These are phyloP conservation scores for Candida tunisiensis DNA, from an alignment of 1,139 yeast species.

Conservation along the genomic window DNA sequence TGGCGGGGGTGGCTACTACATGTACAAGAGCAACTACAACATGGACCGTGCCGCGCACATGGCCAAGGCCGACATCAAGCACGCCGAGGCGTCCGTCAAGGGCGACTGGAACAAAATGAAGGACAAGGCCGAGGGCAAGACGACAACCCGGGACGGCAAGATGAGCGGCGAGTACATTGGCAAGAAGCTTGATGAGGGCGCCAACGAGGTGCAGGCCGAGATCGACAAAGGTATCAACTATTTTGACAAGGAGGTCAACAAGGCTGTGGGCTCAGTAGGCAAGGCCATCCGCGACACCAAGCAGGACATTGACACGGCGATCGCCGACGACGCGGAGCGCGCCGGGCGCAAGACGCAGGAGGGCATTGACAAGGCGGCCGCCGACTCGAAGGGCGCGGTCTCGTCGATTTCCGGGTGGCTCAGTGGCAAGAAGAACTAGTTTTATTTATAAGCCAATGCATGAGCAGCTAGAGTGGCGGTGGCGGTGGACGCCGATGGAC, in stretches of 20 bases:
- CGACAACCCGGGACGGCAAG: background rate
- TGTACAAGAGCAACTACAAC: conserved; percentile 10
- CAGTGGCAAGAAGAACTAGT: background rate
- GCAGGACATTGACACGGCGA: background rate
- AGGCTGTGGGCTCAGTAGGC: background rate
- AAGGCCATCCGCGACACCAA: background rate
- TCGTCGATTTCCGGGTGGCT: conserved; percentile 1
- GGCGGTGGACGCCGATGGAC: too few relatives aligned
- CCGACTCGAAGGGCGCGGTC: conserved; percentile 1
- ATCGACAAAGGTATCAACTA: background rate
- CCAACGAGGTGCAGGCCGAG: background rate
- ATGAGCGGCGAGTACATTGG: background rate
- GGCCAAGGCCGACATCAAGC: conserved; percentile 10
- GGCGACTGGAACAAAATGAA: too few relatives aligned
- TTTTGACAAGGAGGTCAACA: background rate
- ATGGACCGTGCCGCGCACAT: conserved; percentile 12
- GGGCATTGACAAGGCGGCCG: conserved; percentile 1
- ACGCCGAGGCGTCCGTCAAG: too few relatives aligned
- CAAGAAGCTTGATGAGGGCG: background rate
- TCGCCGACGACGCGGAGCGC: conserved; percentile 7
- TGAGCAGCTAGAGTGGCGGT: too few relatives aligned
- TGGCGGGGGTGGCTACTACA: conserved; percentile 1
- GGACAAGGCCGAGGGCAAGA: background rate
- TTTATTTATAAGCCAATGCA: too few relatives aligned
- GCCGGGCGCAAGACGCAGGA: conserved; percentile 8